A percentile compares a stretch with the other conserved stretches of the same genome.
Conservation (phyloP, 139 green algal species). For the Chlorella ohadii region DNA sequence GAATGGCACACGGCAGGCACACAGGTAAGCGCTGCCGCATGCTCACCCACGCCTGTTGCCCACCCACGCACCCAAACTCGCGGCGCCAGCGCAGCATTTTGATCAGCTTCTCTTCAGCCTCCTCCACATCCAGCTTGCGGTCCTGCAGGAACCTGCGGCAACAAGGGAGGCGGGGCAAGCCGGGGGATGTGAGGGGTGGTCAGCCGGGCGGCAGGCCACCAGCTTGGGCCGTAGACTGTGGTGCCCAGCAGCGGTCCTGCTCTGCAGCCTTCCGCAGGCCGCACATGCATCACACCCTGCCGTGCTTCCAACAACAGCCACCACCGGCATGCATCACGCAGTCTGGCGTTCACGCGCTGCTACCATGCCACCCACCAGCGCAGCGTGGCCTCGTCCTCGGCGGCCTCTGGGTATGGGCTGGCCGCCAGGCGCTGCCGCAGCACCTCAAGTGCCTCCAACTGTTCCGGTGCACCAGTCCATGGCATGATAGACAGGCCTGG, state of each 20-base stretch:
- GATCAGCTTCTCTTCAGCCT: constrained; percentile 82
- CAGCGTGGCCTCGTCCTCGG: constrained; percentile 57
- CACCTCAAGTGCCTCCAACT: constrained; percentile 56
- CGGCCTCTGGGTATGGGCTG: constrained; percentile 4
- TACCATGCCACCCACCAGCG: constrained; percentile 54
- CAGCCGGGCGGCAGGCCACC: no score
- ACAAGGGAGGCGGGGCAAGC: no score
- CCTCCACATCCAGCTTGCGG: constrained; percentile 79
- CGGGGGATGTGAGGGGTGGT: no score
- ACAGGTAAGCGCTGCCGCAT: not conserved
- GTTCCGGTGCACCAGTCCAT: constrained; percentile 38
- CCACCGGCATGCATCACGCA: no score
- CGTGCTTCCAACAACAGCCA: no score
- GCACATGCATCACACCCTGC: no score
- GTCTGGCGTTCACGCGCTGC: no score
- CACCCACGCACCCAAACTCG: constrained; percentile 62
- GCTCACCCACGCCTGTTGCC: no score
- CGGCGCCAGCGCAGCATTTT: constrained; percentile 72
- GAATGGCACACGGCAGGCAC: not conserved
- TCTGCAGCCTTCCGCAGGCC: no score
- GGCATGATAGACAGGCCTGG: constrained; percentile 39
- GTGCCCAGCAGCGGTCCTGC: no score
- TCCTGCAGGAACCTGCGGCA: constrained; percentile 75
- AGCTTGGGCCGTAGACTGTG: no score
- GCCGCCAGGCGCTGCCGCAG: constrained; percentile 50